Evolutionary conservation across 495 filamentous ascomycete species (phyloP), one percentile per base, ranked within the genome.

Genomic region (Hypoxylon crocopeplum): DNA sequence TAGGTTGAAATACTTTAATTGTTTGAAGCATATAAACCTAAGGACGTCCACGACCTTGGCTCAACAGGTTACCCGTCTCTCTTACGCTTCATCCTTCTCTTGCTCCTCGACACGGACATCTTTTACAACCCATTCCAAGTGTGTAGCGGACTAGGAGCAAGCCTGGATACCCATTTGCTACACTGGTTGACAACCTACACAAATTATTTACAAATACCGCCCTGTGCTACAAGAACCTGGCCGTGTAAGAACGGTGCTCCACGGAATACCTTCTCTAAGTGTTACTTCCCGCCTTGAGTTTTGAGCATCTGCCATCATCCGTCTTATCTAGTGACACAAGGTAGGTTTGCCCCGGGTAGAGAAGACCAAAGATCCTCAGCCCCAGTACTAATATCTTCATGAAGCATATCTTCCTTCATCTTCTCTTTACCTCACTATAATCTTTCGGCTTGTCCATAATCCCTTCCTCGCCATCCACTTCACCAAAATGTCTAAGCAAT

Each of bases 341-440:
- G 39, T 55, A 55, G n/a, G 39, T 25, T 34, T 37, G 20, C 16
- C 17, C 41, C 17, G 41, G n/a, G n/a, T 29, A 6, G 32, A n/a
- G 32, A 6, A 34, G 32, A n/a, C 29, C 4, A 40, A 3, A 17
- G 17, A 3, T 22, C 10, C 21, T 34, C 22, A 6, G 37, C 12
- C 5, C 29, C 7, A 41, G 12, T 20, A 48, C 34, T 37, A 34
- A 48, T 24, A 21, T 29, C 20, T 11, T 17, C 24, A 13, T 39
- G 33, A 45, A 39, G n/a, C n/a, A 51, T 21, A 19, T 17, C 32
- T 39, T 46, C n/a, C 38, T 39, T 46, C 25, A 4, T 37, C 39
- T 13, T 37, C 10, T 11, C 13, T 3, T 27, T 34, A 20, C 10
- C 22, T 22, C 17, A 15, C 16, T 33, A 11, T n/a, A 22, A n/a